phyloP scores from a whole-genome alignment of 768 basidiomycete genomes.

The Termitomyces bulborhizus region DNA sequence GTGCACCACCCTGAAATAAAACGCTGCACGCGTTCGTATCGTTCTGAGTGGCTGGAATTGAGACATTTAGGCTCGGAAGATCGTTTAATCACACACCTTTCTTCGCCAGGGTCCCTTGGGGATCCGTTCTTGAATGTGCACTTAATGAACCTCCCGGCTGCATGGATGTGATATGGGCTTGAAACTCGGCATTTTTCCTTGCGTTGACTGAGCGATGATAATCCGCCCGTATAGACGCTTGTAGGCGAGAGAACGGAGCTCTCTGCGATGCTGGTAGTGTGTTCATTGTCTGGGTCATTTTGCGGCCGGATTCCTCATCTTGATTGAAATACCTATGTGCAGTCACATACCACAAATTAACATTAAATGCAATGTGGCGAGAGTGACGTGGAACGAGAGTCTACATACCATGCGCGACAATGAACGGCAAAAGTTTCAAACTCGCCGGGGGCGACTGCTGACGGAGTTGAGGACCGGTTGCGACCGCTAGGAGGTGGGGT shows the following conservation, averaged over 20 bases:
- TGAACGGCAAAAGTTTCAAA: conserved; percentile 73
- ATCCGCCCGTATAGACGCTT: conserved; percentile 79
- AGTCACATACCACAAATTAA: not conserved
- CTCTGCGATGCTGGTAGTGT: conserved; percentile 79
- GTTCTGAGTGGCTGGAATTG: conserved; percentile 33
- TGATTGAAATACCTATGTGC: conserved; percentile 75
- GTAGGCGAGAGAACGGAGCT: conserved; percentile 80
- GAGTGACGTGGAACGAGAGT: not conserved
- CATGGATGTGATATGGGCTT: conserved; percentile 75
- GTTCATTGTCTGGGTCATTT: conserved; percentile 79
- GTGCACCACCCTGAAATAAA: conserved; percentile 84
- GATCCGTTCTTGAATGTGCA: conserved; percentile 66
- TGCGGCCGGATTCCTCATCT: conserved; percentile 68
- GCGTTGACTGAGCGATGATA: conserved; percentile 79
- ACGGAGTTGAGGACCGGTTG: conserved; percentile 65
- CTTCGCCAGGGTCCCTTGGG: conserved; percentile 53
- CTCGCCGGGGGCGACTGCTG: conserved; percentile 59
- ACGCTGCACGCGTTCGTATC: conserved; percentile 65
- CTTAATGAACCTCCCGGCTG: conserved; percentile 75
- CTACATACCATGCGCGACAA: conserved; percentile 72
- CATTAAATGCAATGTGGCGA: not conserved
- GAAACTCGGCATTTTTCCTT: conserved; percentile 77
- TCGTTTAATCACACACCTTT: conserved; percentile 39
- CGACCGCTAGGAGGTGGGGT: conserved; percentile 54
- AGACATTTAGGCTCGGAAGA: not conserved